Evolutionary conservation across 1,284 basidiomycete species (phyloP), one percentile per base, ranked within the genome.

Genomic region (Apiotrichum gamsii): DNA sequence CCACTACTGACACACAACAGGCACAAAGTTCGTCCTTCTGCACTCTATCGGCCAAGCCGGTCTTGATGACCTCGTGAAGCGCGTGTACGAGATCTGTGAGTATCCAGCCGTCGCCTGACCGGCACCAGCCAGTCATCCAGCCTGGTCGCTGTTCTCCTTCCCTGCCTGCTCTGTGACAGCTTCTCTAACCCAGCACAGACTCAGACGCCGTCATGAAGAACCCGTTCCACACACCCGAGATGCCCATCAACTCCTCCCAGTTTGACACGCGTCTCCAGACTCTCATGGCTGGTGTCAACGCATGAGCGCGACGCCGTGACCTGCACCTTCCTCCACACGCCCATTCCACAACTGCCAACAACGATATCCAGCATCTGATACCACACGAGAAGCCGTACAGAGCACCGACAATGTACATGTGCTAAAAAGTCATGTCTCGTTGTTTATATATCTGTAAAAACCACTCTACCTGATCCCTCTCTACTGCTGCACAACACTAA

Each of bases 151-250:
- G 38, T 14, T 20, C 13, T 3, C 18, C 8, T 9, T 1, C 15
- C n/a, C 45, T 39, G n/a, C n/a, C n/a, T n/a, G n/a, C n/a, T n/a
- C n/a, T n/a, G n/a, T n/a, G n/a, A n/a, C n/a, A n/a, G n/a, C n/a
- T n/a, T n/a, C n/a, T n/a, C n/a, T n/a, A n/a, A n/a, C n/a, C n/a
- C 36, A 51, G 37, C 3, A 9, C 50, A 72, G 71, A 74, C 56
- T 52, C 90, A 2, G 93, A 96, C 65, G 83, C 87, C 5, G 91
- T 95, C 45, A 95, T 96, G 90, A 97, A 98, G 78, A 97, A 97
- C 66, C 95, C 95, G 1, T 99, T 98, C 74, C 91, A 98, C 69
- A 95, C 90, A 4, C 86, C 87, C 21, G 95, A 98, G 72, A 98
- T 98, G 94, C 95, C 95, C 1, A 94, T 98, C 58, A 83, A 94